Percentiles rank a stretch among this genome's conserved stretches.
Conservation (phyloP, 257 asterid species). For the Solanum chmielewskii region DNA sequence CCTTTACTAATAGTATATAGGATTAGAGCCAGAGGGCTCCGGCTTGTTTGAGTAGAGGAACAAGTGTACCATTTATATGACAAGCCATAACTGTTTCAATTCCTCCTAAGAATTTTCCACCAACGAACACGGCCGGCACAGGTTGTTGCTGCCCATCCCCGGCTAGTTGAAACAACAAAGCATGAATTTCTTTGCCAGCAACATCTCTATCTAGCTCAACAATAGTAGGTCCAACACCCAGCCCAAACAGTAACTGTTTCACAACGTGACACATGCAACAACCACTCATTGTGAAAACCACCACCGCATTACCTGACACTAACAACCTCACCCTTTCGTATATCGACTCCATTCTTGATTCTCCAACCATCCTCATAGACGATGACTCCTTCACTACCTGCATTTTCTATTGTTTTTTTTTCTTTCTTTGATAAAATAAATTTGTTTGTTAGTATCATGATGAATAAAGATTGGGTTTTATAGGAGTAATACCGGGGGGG, state of each 20-base stretch:
- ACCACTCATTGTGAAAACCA: constrained; percentile 67
- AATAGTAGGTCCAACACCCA: constrained; percentile 73
- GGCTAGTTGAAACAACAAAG: constrained; percentile 38
- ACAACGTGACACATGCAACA: constrained; percentile 97
- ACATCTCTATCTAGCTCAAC: constrained; percentile 69
- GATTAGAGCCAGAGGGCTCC: constrained; percentile 84
- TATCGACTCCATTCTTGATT: constrained; percentile 24
- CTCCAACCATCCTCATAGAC: constrained; percentile 3
- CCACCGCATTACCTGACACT: constrained; percentile 68
- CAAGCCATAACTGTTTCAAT: constrained; percentile 73
- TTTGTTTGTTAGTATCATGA: neutral
- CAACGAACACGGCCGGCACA: constrained; percentile 69
- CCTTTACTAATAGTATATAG: neutral
- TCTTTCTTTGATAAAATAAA: too few relatives aligned
- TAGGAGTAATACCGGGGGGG: neutral
- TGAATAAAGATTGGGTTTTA: neutral
- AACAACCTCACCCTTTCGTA: constrained; percentile 38
- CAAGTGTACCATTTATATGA: constrained; percentile 73
- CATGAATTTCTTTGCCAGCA: constrained; percentile 41
- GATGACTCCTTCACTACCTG: constrained; percentile 37
- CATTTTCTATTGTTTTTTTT: constrained; percentile 9
- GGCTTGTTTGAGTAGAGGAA: constrained; percentile 74
- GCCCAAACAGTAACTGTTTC: constrained; percentile 68
- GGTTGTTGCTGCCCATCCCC: constrained; percentile 22
- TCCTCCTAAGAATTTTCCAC: constrained; percentile 77